A percentile compares a stretch with the other conserved stretches of the same genome.
Conservation (phyloP, 352 stramenopile genomes). For the Halophytophthora batemanensis region DNA sequence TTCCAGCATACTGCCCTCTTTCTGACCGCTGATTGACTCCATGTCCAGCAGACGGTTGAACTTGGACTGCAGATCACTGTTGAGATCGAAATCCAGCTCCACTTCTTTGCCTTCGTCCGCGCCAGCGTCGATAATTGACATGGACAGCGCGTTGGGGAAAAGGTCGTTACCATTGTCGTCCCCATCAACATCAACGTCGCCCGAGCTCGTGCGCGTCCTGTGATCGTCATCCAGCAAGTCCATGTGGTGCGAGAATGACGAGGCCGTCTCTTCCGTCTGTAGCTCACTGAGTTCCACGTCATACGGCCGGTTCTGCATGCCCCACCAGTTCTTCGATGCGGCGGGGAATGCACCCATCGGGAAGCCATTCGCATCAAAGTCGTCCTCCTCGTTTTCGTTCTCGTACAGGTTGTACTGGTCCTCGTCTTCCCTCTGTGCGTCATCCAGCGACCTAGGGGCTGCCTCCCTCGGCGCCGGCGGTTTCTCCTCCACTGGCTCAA, state of each 20-base stretch:
- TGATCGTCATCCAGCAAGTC: slow-evolving; percentile 47
- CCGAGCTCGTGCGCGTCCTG: slow-evolving; percentile 19
- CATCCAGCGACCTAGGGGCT: background rate
- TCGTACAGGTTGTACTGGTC: background rate
- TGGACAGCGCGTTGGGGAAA: slow-evolving; percentile 55
- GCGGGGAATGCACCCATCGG: slow-evolving; percentile 50
- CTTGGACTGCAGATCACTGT: slow-evolving; percentile 66
- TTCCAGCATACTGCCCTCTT: slow-evolving; percentile 28
- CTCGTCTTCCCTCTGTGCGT: slow-evolving; percentile 1
- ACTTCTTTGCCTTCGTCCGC: slow-evolving; percentile 74
- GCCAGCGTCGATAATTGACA: slow-evolving; percentile 77
- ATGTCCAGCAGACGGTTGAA: slow-evolving; percentile 76
- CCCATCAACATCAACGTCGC: slow-evolving; percentile 8
- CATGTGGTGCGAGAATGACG: slow-evolving; percentile 60
- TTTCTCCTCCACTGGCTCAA: slow-evolving; percentile 54
- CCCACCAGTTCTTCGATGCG: slow-evolving; percentile 75
- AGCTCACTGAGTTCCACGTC: slow-evolving; percentile 76
- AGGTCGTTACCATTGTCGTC: slow-evolving; percentile 16
- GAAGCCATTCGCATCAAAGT: slow-evolving; percentile 46
- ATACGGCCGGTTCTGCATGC: slow-evolving; percentile 34
- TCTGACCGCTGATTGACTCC: slow-evolving; percentile 40
- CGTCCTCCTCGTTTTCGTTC: slow-evolving; percentile 33
- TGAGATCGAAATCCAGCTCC: slow-evolving; percentile 78
- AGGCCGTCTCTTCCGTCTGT: slow-evolving; percentile 73
- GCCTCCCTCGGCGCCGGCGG: slow-evolving; percentile 1